These are phyloP conservation scores for Pythium vanterpoolii DNA, from an alignment of 352 stramenopile species.

Conservation along the genomic window DNA sequence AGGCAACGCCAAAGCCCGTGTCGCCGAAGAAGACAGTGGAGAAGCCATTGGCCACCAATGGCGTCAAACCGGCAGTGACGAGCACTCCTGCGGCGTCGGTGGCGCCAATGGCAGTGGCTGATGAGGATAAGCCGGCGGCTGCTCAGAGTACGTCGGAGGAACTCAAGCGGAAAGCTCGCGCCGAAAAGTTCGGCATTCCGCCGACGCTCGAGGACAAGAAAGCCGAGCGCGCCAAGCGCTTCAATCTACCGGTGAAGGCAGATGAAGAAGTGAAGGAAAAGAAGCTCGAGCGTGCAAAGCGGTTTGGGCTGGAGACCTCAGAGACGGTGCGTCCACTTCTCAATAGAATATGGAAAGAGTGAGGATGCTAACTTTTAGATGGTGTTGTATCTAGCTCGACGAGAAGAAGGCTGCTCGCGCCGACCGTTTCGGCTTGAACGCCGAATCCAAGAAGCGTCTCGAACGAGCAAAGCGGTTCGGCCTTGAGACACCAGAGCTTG, in stretches of 20 bases:
- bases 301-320: slow-evolving; percentile 75
- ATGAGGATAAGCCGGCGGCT: not conserved
- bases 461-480: slow-evolving; percentile 84
- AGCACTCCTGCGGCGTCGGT: not conserved
- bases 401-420: slow-evolving; percentile 77
- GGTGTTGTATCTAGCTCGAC: slow-evolving; percentile 43
- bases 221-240: slow-evolving; percentile 80
- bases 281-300: slow-evolving; percentile 71
- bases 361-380: too few species aligned
- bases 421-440: slow-evolving; percentile 82
- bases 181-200: slow-evolving; percentile 79
- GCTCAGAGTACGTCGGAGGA: slow-evolving; percentile 52
- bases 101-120: not conserved
- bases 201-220: slow-evolving; percentile 75
- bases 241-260: slow-evolving; percentile 43
- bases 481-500: slow-evolving; percentile 75
- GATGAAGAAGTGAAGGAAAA: slow-evolving; percentile 53
- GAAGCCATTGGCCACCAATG: slow-evolving; percentile 10
- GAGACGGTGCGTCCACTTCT: slow-evolving; percentile 42
- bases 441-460: slow-evolving; percentile 72
- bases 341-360: not conserved
- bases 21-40: slow-evolving; percentile 18
- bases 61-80: not conserved
- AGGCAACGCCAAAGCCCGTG: slow-evolving; percentile 8
- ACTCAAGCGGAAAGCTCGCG: slow-evolving; percentile 73